phyloP scores from a whole-genome alignment of 176 grass and related monocot genomes.

The Panicum miliaceum region DNA sequence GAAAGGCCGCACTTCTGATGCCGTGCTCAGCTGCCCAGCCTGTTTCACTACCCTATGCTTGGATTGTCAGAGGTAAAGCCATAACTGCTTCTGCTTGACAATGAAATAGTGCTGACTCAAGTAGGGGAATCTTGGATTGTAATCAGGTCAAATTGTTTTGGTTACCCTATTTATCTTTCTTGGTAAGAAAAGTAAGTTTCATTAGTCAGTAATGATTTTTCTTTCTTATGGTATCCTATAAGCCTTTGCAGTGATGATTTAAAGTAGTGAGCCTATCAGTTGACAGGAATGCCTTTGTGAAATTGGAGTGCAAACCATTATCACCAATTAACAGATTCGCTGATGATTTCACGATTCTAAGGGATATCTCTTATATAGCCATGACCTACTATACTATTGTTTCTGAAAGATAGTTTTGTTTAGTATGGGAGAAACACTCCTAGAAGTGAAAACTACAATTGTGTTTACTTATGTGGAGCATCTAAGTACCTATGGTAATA shows the following conservation, averaged over 20 bases:
- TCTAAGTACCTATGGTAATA: too few species aligned
- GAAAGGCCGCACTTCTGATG: constrained; percentile 77
- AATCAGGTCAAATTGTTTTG: background rate
- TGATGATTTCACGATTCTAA: background rate
- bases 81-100: constrained; percentile 7
- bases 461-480: background rate
- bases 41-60: constrained; percentile 94
- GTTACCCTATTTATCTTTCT: background rate
- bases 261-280: background rate
- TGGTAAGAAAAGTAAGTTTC: background rate
- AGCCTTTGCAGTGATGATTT: background rate
- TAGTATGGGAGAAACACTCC: background rate
- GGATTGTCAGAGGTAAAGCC: constrained; percentile 85
- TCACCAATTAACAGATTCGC: background rate
- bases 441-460: background rate
- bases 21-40: constrained; percentile 82
- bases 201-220: background rate
- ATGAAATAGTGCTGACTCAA: background rate
- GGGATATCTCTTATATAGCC: background rate
- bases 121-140: background rate
- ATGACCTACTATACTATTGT: background rate
- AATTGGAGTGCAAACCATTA: background rate
- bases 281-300: background rate
- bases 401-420: background rate
- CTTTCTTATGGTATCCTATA: background rate